Evolutionary conservation across 805 yeast genomes (phyloP), one percentile per base, ranked within the genome.

Genomic region (Pichia heedii): DNA sequence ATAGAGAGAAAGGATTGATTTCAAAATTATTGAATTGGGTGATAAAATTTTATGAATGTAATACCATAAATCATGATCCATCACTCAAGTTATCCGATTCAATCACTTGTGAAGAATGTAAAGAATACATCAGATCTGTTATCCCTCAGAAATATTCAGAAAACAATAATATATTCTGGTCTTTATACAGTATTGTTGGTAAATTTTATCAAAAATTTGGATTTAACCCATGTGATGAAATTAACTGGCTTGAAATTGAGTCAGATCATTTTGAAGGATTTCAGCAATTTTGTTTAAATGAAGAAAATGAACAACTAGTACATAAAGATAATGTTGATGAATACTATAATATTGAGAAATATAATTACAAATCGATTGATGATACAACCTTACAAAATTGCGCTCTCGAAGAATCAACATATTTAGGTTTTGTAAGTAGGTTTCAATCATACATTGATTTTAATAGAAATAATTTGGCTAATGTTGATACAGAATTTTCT

Each of bases 161-260:
- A 8, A 11, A 15, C 3, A 27, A 33, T 13, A 37, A 33, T 6
- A 33, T 41, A 3, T 36, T 29, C 32, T 43, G 49, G 47, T 35
- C 44, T 5, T 30, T 46, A 19, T 43, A 43, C 20, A 46, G 46
- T 34, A 41, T 41, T 11, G 41, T 46, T 29, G 42, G 36, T 15
- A 40, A 36, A 13, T 46, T 34, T 22, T 46, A 46, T 33, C 24
- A 27, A 26, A 19, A 40, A 32, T 42, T 46, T 36, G 49, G 49
- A 4, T 46, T 46, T 38, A 39, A 19, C 7, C 21, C 22, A 18
- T 39, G 33, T n/a, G 18, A 18, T 24, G 22, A 41, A 21, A 21
- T 38, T 8, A 37, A 33, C 8, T 37, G 40, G 38, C 16, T 13
- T 29, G 5, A 29, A 29, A 21, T 39, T 16, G 33, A 13, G 2